A percentile compares a stretch with the other conserved stretches of the same genome.
These are phyloP conservation scores for Sarcocystis neurona DNA, from an alignment of 169 alveolate species.

Conservation along the genomic window DNA sequence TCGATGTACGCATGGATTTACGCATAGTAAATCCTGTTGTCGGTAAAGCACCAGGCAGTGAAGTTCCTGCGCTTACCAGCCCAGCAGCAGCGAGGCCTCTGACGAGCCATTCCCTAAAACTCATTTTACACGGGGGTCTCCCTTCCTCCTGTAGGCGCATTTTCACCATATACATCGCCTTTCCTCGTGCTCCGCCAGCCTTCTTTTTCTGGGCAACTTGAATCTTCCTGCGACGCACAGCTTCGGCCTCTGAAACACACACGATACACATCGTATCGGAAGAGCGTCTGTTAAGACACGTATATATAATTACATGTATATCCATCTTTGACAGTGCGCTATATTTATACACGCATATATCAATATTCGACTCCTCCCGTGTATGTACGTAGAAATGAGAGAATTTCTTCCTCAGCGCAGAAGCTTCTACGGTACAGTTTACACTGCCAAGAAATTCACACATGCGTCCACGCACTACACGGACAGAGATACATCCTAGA, in stretches of 20 bases:
- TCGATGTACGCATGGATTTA: no score
- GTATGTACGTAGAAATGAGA: no score
- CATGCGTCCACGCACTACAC: no score
- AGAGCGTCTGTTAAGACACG: no score
- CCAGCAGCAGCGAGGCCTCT: constrained; percentile 18
- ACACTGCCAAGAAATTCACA: no score
- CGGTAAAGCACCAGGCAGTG: neutral
- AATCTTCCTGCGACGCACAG: constrained; percentile 9
- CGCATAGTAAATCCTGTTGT: no score
- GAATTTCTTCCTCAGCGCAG: neutral
- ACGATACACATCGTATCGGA: neutral
- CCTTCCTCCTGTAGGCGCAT: constrained; percentile 40
- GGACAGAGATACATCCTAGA: no score
- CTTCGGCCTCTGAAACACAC: constrained; percentile 22
- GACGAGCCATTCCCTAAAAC: constrained; percentile 40
- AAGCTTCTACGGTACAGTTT: no score
- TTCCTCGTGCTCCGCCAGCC: constrained; percentile 50
- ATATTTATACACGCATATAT: no score
- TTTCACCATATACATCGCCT: constrained; percentile 35
- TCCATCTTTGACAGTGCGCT: no score
- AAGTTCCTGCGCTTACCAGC: constrained; percentile 11
- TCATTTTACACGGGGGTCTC: constrained; percentile 50
- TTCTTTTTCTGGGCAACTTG: constrained; percentile 26
- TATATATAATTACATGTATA: no score
- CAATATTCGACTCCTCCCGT: neutral